Percentiles rank a stretch among this genome's conserved stretches.
phyloP scores from a whole-genome alignment of 192 early-diverging fungal genomes.

The Rhizophlyctis rosea region DNA sequence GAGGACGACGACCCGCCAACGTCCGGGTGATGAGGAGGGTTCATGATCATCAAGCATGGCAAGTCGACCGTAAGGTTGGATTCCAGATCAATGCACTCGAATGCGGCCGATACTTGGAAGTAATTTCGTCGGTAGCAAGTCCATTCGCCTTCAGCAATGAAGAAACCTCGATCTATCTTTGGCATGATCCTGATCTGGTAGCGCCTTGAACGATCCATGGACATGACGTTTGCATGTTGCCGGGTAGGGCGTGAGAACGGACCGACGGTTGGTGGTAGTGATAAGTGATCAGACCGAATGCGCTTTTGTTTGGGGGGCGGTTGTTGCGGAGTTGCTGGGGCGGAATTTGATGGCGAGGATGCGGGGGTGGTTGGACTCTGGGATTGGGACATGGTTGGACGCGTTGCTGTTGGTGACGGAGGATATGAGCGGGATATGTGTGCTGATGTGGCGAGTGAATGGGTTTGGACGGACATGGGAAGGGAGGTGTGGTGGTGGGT shows the following conservation, averaged over 20 bases:
- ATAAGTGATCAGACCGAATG: not conserved
- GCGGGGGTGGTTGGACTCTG: no score
- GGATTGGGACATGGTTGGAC: no score
- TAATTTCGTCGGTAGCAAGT: constrained; percentile 95
- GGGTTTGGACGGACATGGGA: no score
- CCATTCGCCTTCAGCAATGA: constrained; percentile 83
- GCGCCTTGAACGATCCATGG: constrained; percentile 21
- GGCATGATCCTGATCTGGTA: constrained; percentile 62
- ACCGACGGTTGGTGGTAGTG: not conserved
- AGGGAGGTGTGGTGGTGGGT: no score
- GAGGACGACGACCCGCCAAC: no score
- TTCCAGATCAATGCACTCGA: constrained; percentile 71
- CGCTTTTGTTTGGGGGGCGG: not conserved
- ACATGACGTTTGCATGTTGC: not conserved
- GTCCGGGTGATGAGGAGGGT: constrained; percentile 38
- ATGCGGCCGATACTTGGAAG: constrained; percentile 76
- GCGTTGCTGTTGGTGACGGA: no score
- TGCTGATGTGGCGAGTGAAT: no score
- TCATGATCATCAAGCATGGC: constrained; percentile 65
- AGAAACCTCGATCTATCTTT: constrained; percentile 90
- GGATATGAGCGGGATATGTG: no score
- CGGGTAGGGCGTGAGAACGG: not conserved
- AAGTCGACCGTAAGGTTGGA: constrained; percentile 41
- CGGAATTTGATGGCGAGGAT: not conserved
- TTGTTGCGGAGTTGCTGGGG: constrained; percentile 11